Evolutionary conservation across 371 early-diverging fungal species (phyloP).

Genomic region (Rhizomucor pusillus): DNA sequence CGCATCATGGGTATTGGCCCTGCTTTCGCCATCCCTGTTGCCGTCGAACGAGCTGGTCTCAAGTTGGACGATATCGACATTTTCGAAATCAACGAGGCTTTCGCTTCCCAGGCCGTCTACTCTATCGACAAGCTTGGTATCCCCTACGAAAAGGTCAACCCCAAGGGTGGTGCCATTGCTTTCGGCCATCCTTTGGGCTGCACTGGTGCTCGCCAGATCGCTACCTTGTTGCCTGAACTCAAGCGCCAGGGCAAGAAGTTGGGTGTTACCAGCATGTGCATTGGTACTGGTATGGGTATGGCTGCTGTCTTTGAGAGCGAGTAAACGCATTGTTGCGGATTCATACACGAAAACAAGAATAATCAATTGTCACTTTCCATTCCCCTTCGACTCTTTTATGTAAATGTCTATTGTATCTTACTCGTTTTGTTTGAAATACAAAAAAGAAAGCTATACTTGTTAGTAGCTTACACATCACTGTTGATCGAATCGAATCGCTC

Average conservation of each 20-base stretch:
- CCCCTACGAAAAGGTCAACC: conserved; percentile 90
- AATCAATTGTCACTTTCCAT: no score
- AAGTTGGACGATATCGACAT: conserved; percentile 73
- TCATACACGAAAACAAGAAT: no score
- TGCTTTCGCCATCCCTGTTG: conserved; percentile 91
- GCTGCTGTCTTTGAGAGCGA: conserved; percentile 92
- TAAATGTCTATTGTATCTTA: no score
- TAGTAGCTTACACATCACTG: no score
- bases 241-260: conserved; percentile 82
- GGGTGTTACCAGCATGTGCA: conserved; percentile 94
- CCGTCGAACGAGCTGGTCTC: conserved; percentile 82
- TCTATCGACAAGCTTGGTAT: conserved; percentile 86
- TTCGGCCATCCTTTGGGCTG: conserved; percentile 67
- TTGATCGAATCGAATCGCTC: no score
- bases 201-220: conserved; percentile 97
- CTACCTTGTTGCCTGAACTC: conserved; percentile 92
- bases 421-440: no score
- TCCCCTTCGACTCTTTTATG: no score
- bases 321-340: conserved; percentile 17
- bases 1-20: conserved; percentile 96
- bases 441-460: no score
- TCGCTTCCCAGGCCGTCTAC: conserved; percentile 97
- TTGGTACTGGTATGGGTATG: conserved; percentile 98
- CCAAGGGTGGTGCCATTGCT: conserved; percentile 96
- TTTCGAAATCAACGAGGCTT: conserved; percentile 96